Evolutionary conservation across 495 filamentous ascomycete species (phyloP).

Genomic region (Parathielavia appendiculata): DNA sequence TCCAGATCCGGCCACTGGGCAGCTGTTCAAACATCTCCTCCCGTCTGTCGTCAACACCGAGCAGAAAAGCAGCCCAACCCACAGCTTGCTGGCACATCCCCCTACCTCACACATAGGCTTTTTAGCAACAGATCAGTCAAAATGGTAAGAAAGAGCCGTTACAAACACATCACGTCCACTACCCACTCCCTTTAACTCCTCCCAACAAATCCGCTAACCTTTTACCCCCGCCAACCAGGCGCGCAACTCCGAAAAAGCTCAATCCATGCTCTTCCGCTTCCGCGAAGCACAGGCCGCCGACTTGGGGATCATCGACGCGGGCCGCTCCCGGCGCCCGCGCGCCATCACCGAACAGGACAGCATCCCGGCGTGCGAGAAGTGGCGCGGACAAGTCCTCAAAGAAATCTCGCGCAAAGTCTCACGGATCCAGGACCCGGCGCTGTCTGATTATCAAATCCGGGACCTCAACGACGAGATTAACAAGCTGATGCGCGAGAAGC

Average conservation of each 20-base stretch:
- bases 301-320: slow-evolving; percentile 89
- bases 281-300: slow-evolving; percentile 95
- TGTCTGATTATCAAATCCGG: slow-evolving; percentile 93
- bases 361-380: slow-evolving; percentile 90
- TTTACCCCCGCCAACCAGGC: slow-evolving; percentile 36
- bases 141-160: slow-evolving; percentile 7
- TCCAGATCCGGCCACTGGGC: slow-evolving; percentile 16
- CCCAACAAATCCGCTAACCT: slow-evolving; percentile 8
- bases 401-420: slow-evolving; percentile 95
- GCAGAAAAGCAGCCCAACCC: background rate
- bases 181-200: background rate
- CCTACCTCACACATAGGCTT: background rate
- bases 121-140: background rate
- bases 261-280: slow-evolving; percentile 99
- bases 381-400: slow-evolving; percentile 96
- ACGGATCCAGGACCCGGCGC: slow-evolving; percentile 81
- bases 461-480: slow-evolving; percentile 99
- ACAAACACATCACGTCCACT: background rate
- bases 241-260: slow-evolving; percentile 92
- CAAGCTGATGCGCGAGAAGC: slow-evolving; percentile 96
- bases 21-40: background rate
- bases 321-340: slow-evolving; percentile 85
- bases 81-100: background rate
- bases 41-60: background rate
- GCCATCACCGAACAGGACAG: slow-evolving; percentile 75